These are phyloP conservation scores for Colletotrichum caudatum DNA, from an alignment of 2,329 filamentous ascomycete genomes.

Conservation along the genomic window DNA sequence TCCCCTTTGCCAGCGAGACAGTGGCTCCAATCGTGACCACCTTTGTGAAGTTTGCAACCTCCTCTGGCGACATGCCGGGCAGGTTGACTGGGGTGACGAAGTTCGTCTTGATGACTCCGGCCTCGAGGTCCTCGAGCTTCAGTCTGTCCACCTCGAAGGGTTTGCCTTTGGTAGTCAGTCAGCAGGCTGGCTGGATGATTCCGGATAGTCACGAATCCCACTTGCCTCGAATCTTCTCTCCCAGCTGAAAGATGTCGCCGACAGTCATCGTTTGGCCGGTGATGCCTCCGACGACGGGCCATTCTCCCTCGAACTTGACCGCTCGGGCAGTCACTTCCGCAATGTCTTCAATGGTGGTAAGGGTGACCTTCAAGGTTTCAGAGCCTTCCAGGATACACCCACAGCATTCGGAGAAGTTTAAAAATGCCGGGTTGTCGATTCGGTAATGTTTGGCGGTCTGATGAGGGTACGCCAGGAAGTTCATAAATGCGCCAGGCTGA, in stretches of 20 bases:
- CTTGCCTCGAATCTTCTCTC: constrained; percentile 51
- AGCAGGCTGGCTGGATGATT: background rate
- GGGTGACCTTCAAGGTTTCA: constrained; percentile 47
- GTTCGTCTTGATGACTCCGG: constrained; percentile 45
- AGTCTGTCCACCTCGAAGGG: constrained; percentile 49
- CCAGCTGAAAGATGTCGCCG: constrained; percentile 49
- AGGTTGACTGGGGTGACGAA: constrained; percentile 47
- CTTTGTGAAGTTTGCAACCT: constrained; percentile 44
- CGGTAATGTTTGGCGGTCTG: constrained; percentile 54
- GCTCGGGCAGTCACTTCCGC: constrained; percentile 52
- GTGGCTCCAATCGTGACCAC: constrained; percentile 45
- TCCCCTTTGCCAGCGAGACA: constrained; percentile 43
- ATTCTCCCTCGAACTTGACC: constrained; percentile 55
- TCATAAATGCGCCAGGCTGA: constrained; percentile 60
- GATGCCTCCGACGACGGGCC: constrained; percentile 56
- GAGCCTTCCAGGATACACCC: constrained; percentile 48
- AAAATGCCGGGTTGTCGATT: constrained; percentile 21
- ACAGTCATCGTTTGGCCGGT: constrained; percentile 49
- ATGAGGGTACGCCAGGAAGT: constrained; percentile 61
- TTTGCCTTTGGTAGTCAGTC: constrained; percentile 38
- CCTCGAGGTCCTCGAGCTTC: constrained; percentile 49
- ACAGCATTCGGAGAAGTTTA: constrained; percentile 52
- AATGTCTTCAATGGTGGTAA: constrained; percentile 53
- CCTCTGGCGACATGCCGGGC: constrained; percentile 47
- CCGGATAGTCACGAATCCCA: background rate